Percentiles rank a stretch among this genome's conserved stretches.
These are phyloP conservation scores for Paxillus ammoniavirescens DNA, from an alignment of 768 basidiomycete genomes.

Conservation along the genomic window DNA sequence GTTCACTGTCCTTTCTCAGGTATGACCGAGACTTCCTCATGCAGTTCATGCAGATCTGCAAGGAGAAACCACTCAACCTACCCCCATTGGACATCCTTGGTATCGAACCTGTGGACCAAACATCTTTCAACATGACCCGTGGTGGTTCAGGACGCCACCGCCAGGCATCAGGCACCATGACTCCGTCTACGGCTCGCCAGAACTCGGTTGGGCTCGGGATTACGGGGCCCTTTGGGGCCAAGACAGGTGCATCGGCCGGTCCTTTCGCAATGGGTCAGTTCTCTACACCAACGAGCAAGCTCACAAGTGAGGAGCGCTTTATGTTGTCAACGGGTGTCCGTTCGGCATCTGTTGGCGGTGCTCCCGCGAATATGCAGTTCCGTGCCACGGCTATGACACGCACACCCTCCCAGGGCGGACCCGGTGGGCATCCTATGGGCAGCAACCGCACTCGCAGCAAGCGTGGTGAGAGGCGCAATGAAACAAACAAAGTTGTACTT, in stretches of 20 bases:
- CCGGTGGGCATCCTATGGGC: constrained; percentile 46
- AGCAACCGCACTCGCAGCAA: constrained; percentile 72
- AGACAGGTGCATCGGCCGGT: constrained; percentile 26
- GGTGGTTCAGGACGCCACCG: constrained; percentile 66
- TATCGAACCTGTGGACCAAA: constrained; percentile 72
- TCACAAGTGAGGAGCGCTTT: constrained; percentile 72
- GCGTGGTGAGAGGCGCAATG: constrained; percentile 78
- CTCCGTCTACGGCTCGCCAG: constrained; percentile 43
- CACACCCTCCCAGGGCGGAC: constrained; percentile 64
- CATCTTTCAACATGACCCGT: constrained; percentile 50
- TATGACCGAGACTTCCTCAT: constrained; percentile 97
- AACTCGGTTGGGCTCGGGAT: constrained; percentile 51
- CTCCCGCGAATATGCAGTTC: constrained; percentile 46
- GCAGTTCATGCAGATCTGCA: constrained; percentile 94
- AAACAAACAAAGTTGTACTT: constrained; percentile 43
- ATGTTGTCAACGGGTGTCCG: constrained; percentile 42
- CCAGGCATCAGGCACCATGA: constrained; percentile 42
- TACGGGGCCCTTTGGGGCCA: constrained; percentile 23
- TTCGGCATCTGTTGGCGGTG: constrained; percentile 55
- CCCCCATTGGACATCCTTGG: constrained; percentile 90
- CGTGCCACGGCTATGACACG: constrained; percentile 66
- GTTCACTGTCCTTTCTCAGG: constrained; percentile 38
- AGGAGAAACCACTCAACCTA: constrained; percentile 89
- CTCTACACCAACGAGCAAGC: constrained; percentile 49
- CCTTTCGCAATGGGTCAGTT: constrained; percentile 71